Evolutionary conservation across 23 red algal genomes (phyloP).

Genomic region (Gracilaria vermiculophylla): DNA sequence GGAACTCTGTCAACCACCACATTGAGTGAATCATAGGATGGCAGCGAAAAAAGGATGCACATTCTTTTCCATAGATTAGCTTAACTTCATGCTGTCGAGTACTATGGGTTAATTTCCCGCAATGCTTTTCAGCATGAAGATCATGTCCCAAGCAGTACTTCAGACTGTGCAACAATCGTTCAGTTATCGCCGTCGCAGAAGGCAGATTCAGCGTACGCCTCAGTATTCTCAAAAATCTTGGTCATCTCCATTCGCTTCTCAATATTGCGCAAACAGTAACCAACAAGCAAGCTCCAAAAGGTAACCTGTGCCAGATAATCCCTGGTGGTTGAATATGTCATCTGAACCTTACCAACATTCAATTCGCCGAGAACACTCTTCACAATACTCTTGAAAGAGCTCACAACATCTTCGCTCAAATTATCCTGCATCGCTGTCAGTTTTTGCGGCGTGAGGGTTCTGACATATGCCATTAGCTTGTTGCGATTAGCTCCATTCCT

Average conservation of each 20-base stretch:
- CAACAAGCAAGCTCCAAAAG: constrained; percentile 66
- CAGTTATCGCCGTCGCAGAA: background rate
- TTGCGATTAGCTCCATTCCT: constrained; percentile 27
- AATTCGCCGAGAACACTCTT: constrained; percentile 47
- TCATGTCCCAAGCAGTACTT: no score
- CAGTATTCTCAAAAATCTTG: constrained; percentile 42
- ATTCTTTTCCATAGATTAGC: no score
- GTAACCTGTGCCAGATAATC: constrained; percentile 61
- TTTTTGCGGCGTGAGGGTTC: constrained; percentile 34
- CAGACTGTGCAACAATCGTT: background rate
- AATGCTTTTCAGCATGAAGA: no score
- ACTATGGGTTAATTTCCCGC: no score
- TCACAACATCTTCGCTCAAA: constrained; percentile 25
- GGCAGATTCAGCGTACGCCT: constrained; percentile 16
- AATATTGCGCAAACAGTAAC: constrained; percentile 59
- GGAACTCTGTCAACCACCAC: no score
- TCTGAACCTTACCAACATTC: constrained; percentile 24
- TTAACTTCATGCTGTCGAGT: no score
- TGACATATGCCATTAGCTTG: constrained; percentile 60
- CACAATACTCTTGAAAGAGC: constrained; percentile 40
- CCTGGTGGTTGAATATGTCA: constrained; percentile 52
- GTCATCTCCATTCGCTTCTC: constrained; percentile 75
- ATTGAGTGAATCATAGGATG: no score
- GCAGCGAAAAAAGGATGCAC: no score
- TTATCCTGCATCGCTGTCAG: constrained; percentile 32